Evolutionary conservation across 208 protist genomes (phyloP).

Genomic region (Tritrichomonas foetus): DNA sequence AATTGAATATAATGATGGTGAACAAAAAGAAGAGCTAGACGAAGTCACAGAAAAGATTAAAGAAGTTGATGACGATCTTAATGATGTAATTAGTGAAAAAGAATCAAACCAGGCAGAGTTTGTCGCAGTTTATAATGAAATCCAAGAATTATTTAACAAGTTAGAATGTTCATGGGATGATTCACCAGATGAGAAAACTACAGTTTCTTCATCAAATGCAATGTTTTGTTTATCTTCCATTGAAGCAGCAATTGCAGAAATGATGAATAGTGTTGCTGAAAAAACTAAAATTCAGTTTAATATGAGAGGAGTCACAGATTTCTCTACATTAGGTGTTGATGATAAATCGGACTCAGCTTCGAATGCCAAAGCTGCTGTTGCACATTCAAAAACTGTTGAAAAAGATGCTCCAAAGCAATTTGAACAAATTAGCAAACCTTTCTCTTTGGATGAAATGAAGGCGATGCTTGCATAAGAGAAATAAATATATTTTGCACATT

Average conservation of each 20-base stretch:
- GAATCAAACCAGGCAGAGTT: background rate
- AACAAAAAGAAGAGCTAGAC: background rate
- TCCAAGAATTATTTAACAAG: background rate
- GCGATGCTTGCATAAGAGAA: background rate
- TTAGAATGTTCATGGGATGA: background rate
- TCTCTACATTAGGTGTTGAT: background rate
- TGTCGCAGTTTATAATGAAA: background rate
- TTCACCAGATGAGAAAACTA: conserved; percentile 27
- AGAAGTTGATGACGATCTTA: background rate
- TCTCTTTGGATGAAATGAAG: background rate
- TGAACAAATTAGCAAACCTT: background rate
- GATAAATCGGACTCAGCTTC: background rate
- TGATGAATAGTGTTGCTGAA: background rate
- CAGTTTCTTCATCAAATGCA: background rate
- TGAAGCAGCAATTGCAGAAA: background rate
- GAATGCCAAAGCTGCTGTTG: background rate
- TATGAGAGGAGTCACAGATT: background rate
- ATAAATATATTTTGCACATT: background rate
- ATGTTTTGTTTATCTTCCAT: background rate
- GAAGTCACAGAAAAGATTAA: background rate
- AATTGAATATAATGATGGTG: background rate
- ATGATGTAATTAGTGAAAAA: background rate
- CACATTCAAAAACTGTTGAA: background rate
- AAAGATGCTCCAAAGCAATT: background rate
- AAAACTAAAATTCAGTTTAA: background rate